These are phyloP conservation scores for Aspergillus sp. DNA, from an alignment of 2,329 filamentous ascomycete species.

Conservation along the genomic window DNA sequence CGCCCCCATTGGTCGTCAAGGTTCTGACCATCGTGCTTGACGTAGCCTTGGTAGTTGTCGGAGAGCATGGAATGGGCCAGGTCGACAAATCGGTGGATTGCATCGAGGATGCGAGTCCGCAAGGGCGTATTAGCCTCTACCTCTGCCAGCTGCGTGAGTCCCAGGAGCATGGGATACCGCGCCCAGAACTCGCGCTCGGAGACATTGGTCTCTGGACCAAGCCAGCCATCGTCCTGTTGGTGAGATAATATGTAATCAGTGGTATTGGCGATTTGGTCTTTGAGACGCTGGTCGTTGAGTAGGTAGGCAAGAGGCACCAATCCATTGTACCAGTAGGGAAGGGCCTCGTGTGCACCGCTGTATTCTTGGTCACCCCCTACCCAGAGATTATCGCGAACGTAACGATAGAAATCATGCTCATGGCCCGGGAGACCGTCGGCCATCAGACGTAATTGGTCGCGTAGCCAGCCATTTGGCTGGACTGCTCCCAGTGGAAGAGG, in stretches of 20 bases:
- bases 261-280: constrained; percentile 47
- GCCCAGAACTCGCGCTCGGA: constrained; percentile 53
- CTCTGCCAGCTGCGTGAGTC: constrained; percentile 48
- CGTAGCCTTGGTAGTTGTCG: constrained; percentile 51
- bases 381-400: constrained; percentile 52
- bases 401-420: constrained; percentile 55
- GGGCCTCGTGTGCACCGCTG: constrained; percentile 52
- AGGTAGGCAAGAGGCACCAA: constrained; percentile 56
- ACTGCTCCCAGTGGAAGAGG: constrained; percentile 28
- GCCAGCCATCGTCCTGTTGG: constrained; percentile 56
- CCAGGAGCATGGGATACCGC: constrained; percentile 51
- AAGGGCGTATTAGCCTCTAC: constrained; percentile 44
- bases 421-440: constrained; percentile 54
- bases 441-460: constrained; percentile 49
- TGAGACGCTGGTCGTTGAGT: constrained; percentile 49
- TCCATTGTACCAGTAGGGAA: constrained; percentile 60
- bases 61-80: constrained; percentile 56
- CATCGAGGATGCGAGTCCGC: constrained; percentile 41
- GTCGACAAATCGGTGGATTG: constrained; percentile 50
- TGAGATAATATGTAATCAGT: constrained; percentile 49
- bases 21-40: constrained; percentile 43
- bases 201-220: constrained; percentile 51
- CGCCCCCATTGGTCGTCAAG: constrained; percentile 36
- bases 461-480: constrained; percentile 52
- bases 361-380: constrained; percentile 53